These are phyloP conservation scores for Gymnopilus junonius DNA, from an alignment of 768 basidiomycete species.

Conservation along the genomic window DNA sequence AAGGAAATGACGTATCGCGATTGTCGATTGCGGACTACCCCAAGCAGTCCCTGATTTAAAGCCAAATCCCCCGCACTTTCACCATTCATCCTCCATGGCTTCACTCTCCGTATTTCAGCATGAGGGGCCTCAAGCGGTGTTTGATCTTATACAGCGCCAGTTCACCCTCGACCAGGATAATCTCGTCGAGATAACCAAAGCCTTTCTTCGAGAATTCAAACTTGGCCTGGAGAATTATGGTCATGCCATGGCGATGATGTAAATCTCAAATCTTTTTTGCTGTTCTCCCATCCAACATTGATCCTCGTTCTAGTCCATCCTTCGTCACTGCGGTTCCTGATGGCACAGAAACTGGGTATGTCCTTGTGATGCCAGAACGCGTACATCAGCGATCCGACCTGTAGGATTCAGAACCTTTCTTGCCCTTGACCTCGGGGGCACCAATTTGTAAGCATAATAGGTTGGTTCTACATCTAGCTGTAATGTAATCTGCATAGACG, in stretches of 20 bases:
- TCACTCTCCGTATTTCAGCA: slow-evolving; percentile 47
- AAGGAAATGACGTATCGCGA: slow-evolving; percentile 41
- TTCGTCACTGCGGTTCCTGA: slow-evolving; percentile 96
- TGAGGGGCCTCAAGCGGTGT: slow-evolving; percentile 48
- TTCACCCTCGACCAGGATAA: slow-evolving; percentile 68
- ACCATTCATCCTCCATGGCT: slow-evolving; percentile 38
- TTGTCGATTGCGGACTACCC: slow-evolving; percentile 22
- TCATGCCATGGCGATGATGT: slow-evolving; percentile 94
- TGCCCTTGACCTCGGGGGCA: slow-evolving; percentile 95
- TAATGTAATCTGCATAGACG: slow-evolving; percentile 56
- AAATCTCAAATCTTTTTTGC: slow-evolving; percentile 24
- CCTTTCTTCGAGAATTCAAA: slow-evolving; percentile 82
- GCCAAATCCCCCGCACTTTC: slow-evolving; percentile 13
- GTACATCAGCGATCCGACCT: slow-evolving; percentile 8
- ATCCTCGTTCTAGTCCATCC: slow-evolving; percentile 64
- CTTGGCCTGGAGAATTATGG: slow-evolving; percentile 75
- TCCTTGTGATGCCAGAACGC: slow-evolving; percentile 6
- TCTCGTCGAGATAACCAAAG: slow-evolving; percentile 71
- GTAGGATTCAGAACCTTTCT: slow-evolving; percentile 81
- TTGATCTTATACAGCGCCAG: slow-evolving; percentile 71
- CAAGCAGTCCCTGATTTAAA: slow-evolving; percentile 12
- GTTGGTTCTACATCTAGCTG: not conserved
- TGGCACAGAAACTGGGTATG: slow-evolving; percentile 90
- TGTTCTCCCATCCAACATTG: slow-evolving; percentile 8
- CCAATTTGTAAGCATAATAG: slow-evolving; percentile 78